A percentile compares a stretch with the other conserved stretches of the same genome.
Conservation (phyloP, 129 eudicot genomes). For the Apium graveolens region DNA sequence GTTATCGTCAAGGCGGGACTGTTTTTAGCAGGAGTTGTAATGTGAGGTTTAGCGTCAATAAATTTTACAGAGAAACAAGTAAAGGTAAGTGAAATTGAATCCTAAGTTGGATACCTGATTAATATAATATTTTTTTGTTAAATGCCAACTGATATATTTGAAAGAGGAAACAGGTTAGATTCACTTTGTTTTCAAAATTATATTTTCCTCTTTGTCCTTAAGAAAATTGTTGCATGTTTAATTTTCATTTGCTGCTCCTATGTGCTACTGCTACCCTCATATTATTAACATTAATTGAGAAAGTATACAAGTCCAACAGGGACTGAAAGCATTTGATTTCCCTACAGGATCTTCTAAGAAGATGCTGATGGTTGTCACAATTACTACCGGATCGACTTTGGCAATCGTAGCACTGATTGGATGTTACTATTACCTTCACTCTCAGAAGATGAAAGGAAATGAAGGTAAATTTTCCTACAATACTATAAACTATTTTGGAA, state of each 20-base stretch:
- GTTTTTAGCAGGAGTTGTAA: constrained; percentile 21
- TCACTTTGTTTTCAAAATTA: too few species aligned
- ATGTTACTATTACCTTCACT: not conserved
- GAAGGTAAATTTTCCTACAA: not conserved
- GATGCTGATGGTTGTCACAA: not conserved
- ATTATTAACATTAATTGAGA: not conserved
- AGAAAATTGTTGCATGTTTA: not conserved
- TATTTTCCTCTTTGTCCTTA: not conserved
- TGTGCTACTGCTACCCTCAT: not conserved
- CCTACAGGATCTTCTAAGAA: constrained; percentile 2
- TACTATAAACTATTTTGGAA: not conserved
- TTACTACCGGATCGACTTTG: not conserved
- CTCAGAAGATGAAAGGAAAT: not conserved
- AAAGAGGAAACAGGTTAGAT: not conserved
- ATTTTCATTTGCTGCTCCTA: not conserved
- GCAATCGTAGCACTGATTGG: not conserved
- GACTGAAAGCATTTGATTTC: not conserved
- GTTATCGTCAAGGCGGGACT: constrained; percentile 20
- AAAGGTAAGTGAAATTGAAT: not conserved
- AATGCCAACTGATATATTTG: not conserved
- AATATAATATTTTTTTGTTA: not conserved
- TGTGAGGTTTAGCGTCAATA: constrained; percentile 17
- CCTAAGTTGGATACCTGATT: too few species aligned
- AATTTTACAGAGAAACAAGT: constrained; percentile 12
- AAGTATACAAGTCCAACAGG: not conserved